These are phyloP conservation scores for Hypoxylon fuscum DNA, from an alignment of 495 filamentous ascomycete genomes.

Conservation along the genomic window DNA sequence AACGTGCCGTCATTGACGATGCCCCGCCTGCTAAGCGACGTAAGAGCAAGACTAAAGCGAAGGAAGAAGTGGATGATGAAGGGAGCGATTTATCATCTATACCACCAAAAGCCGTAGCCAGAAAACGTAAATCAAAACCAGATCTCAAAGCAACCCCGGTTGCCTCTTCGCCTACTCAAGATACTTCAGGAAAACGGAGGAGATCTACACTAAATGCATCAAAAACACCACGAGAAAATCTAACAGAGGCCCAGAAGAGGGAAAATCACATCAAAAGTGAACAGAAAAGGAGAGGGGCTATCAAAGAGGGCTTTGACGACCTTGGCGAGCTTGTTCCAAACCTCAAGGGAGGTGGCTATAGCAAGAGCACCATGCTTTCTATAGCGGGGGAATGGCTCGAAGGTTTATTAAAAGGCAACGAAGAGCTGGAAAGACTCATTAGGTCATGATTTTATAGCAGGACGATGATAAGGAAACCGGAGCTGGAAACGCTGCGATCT, in stretches of 20 bases:
- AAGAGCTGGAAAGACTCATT: slow-evolving; percentile 49
- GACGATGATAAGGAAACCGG: not conserved
- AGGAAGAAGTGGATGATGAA: slow-evolving; percentile 39
- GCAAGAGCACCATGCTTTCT: slow-evolving; percentile 79
- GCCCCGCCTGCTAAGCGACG: slow-evolving; percentile 53
- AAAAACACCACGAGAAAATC: slow-evolving; percentile 73
- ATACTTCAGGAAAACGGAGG: slow-evolving; percentile 37
- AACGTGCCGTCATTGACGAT: slow-evolving; percentile 46
- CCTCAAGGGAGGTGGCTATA: slow-evolving; percentile 73
- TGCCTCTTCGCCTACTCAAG: slow-evolving; percentile 41
- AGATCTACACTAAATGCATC: slow-evolving; percentile 35
- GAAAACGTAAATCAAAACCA: slow-evolving; percentile 50
- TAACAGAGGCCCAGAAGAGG: slow-evolving; percentile 84
- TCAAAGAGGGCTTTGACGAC: slow-evolving; percentile 80
- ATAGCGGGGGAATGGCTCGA: slow-evolving; percentile 79
- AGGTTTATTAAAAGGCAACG: slow-evolving; percentile 72
- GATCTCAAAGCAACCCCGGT: slow-evolving; percentile 37
- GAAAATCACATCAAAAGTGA: slow-evolving; percentile 91
- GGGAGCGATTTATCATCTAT: slow-evolving; percentile 22
- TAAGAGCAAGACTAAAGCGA: slow-evolving; percentile 56
- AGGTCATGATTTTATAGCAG: slow-evolving; percentile 8
- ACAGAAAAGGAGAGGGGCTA: slow-evolving; percentile 81
- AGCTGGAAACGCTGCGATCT: slow-evolving; percentile 14
- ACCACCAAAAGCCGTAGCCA: slow-evolving; percentile 28
- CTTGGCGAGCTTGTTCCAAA: slow-evolving; percentile 75